These are phyloP conservation scores for Pisolithus albus DNA, from an alignment of 768 basidiomycete genomes.

Conservation along the genomic window DNA sequence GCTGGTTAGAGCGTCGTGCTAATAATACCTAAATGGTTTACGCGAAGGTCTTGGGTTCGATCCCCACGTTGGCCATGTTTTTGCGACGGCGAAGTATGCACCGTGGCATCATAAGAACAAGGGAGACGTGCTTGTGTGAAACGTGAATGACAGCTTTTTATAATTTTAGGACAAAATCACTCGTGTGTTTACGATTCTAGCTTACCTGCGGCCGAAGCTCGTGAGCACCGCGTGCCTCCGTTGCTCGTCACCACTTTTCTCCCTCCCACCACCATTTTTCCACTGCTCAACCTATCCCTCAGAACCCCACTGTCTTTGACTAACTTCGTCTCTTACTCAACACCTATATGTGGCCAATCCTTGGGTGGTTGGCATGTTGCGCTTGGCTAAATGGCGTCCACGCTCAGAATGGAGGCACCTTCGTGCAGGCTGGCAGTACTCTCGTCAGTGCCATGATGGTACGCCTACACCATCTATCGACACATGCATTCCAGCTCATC, in stretches of 20 bases:
- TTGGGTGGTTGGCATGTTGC: background rate
- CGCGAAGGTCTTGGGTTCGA: constrained; percentile 4
- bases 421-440: constrained; percentile 27
- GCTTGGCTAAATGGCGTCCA: background rate
- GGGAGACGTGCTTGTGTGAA: too few relatives aligned
- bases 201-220: too few relatives aligned
- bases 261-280: background rate
- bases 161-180: too few relatives aligned
- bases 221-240: too few relatives aligned
- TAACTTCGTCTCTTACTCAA: background rate
- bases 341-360: background rate
- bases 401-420: constrained; percentile 20
- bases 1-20: constrained; percentile 92
- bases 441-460: constrained; percentile 53
- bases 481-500: background rate
- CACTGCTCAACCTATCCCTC: background rate
- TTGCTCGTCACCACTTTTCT: background rate
- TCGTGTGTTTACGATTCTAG: too few relatives aligned
- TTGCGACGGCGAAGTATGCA: background rate
- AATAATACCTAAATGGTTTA: constrained; percentile 26
- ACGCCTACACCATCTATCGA: constrained; percentile 8
- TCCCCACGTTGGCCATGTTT: constrained; percentile 2
- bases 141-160: too few relatives aligned
- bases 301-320: background rate
- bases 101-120: too few relatives aligned